A percentile compares a stretch with the other conserved stretches of the same genome.
Evolutionary conservation across 257 asterid species (phyloP).

Genomic region (Rubia yunnanensis): DNA sequence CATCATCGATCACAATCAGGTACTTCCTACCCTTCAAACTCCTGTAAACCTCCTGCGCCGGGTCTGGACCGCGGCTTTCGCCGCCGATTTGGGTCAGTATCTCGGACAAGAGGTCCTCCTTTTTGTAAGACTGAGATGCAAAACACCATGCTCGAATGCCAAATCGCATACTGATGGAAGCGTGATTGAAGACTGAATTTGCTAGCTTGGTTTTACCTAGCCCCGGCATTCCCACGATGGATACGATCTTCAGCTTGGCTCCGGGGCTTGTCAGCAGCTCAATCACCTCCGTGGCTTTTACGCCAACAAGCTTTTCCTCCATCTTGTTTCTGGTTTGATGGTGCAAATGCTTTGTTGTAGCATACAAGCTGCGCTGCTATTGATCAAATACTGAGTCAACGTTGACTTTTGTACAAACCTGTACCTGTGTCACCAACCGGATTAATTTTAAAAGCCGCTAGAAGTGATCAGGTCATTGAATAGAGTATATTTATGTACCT

Average conservation of each 20-base stretch:
- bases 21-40: conserved; percentile 4
- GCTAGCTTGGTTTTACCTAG: conserved; percentile 32
- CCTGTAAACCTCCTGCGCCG: background rate
- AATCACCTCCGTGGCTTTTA: conserved; percentile 3
- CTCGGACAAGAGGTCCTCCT: conserved; percentile 14
- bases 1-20: conserved; percentile 7
- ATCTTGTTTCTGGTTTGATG: background rate
- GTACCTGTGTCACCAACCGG: too few species aligned
- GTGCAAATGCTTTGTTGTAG: background rate
- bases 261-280: background rate
- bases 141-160: conserved; percentile 18
- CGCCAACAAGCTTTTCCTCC: conserved; percentile 10
- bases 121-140: conserved; percentile 23
- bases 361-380: too few species aligned
- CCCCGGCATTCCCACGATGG: conserved; percentile 35
- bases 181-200: conserved; percentile 15
- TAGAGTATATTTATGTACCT: too few species aligned
- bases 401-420: too few species aligned
- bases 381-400: too few species aligned
- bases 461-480: too few species aligned
- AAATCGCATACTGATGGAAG: conserved; percentile 7
- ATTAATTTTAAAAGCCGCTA: too few species aligned
- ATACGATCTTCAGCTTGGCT: conserved; percentile 8
- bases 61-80: background rate
- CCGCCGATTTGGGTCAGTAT: conserved; percentile 3